Evolutionary conservation across 2,329 filamentous ascomycete species (phyloP), one percentile per base, ranked within the genome.

Genomic region (Kalmusia sp.): DNA sequence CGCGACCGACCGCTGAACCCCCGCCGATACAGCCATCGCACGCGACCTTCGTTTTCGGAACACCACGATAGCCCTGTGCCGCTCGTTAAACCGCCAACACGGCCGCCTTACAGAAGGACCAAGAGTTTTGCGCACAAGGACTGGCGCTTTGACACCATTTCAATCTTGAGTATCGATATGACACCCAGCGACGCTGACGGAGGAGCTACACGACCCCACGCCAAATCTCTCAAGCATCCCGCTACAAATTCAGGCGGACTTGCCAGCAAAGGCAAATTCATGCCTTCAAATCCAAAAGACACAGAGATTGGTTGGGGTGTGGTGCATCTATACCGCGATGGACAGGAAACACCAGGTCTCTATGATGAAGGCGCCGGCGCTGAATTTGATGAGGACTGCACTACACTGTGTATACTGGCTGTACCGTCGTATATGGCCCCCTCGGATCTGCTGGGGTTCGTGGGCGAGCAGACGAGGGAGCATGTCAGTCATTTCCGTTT

Each of bases 351-450:
- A 1, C 80, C 85, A 1, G 83, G 80, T 11, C 76, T 92, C 11
- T 79, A 84, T 51, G 78, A 82, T 38, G 79, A 83, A 57, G 76
- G 64, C 43, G 69, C 71, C 35, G 53, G 51, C 21, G 62, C 62
- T 19, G 55, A 59, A 31, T 77, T 79, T 38, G 74, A 81, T n/a
- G 83, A 87, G 27, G 87, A 91, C 53, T 96, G 90, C 71, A 95
- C 90, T 2, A 96, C 91, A 0, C 77, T 99, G 14, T 98, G 95
- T 73, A 93, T 99, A 59, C 87, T 96, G 24, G 93, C 93, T 4
- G 93, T 99, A 12, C 95, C 95, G 6, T 95, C 90, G 25, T 98
- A 97, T 74, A 89, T 98, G 78, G 91, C 91, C 6, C 90, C 93
- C 0, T 89, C 90, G 6, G 93, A 98, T 68, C 91, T 99, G 54